Conservation (phyloP, 768 basidiomycete species). For the Lentinula lateritia region DNA sequence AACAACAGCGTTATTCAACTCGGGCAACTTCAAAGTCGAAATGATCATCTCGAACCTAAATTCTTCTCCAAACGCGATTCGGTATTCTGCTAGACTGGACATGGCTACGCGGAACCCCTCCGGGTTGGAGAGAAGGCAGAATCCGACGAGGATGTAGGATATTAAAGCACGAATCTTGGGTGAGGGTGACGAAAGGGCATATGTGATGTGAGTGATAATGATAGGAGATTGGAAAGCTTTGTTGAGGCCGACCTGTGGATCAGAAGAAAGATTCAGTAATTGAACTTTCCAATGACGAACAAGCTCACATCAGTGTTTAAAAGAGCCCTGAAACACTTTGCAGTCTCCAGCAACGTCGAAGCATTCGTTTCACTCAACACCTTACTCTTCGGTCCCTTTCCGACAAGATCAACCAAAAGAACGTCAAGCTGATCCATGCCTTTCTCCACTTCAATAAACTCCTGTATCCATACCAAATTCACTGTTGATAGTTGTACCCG, state of each 20-base stretch:
- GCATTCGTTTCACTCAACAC: constrained; percentile 60
- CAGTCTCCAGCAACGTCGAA: constrained; percentile 62
- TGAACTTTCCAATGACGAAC: background rate
- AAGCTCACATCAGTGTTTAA: constrained; percentile 76
- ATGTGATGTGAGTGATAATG: constrained; percentile 67
- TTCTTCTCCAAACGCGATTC: constrained; percentile 59
- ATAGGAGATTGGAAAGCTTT: constrained; percentile 58
- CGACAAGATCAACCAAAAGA: constrained; percentile 56
- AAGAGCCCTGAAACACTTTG: constrained; percentile 77
- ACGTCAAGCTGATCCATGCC: constrained; percentile 62
- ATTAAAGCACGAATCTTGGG: constrained; percentile 64
- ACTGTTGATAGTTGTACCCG: constrained; percentile 86
- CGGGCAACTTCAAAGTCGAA: constrained; percentile 50
- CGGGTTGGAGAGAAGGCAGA: constrained; percentile 66
- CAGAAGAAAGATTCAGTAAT: constrained; percentile 8
- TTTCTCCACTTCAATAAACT: constrained; percentile 60
- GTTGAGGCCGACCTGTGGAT: constrained; percentile 60
- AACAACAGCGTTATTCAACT: constrained; percentile 23
- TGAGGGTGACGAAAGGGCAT: constrained; percentile 61
- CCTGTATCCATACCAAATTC: constrained; percentile 69
- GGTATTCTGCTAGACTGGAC: constrained; percentile 76
- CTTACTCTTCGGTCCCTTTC: constrained; percentile 61
- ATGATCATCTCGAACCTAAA: constrained; percentile 82
- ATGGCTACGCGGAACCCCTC: constrained; percentile 75
- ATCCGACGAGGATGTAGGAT: constrained; percentile 77